Base-by-base conservation (phyloP, 441 rosid genomes). In the Pelargonium cotyledonis region DNA sequence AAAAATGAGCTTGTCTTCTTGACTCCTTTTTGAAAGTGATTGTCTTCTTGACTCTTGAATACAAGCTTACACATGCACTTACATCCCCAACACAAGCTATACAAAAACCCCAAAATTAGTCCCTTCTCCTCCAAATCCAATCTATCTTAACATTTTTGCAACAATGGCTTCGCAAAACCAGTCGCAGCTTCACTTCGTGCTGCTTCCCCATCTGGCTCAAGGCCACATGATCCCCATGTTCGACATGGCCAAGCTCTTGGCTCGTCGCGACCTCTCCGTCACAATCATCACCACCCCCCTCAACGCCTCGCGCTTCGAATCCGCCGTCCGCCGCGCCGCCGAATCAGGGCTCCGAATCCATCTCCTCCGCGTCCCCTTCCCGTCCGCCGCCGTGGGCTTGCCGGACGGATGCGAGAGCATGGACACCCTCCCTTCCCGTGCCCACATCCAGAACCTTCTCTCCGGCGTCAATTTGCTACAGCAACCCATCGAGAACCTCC, bases 171-270 rank as follows among this genome's bases (percentile, higher is more conserved):
- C n/a, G n/a, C 55, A 11, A 49, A 15, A 14, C 55, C 31, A 35
- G 14, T 49, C 55, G 55, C 5, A 69, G 65, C 76, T 31, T 70
- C 83, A 82, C 67, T 78, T 80, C 69, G 74, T 80, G 35, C 57
- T 80, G 47, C 31, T 82, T 53, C 86, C 82, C 2, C 70, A 78
- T 55, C 71, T 80, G 81, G 79, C 81, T 29, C 79, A 68, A 40
- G 84, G 84, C 76, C 84, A 83, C 73, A 43, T 84, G 76, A 72
- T 84, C 58, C 85, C 85, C 9, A 75, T 84, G 81, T 26, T 79
- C 1, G 85, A 82, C 70, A 75, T 80, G 8, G 81, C 82, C 43
- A 80, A 72, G 66, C 73, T 84, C 0, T 23, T 84, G 49, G 83
- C 85, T 11, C 77, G 65, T 23, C 77, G 67, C 5, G 79, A 74